Evolutionary conservation across 202 grass and related monocot species (phyloP).

Genomic region (Panicum virgatum): DNA sequence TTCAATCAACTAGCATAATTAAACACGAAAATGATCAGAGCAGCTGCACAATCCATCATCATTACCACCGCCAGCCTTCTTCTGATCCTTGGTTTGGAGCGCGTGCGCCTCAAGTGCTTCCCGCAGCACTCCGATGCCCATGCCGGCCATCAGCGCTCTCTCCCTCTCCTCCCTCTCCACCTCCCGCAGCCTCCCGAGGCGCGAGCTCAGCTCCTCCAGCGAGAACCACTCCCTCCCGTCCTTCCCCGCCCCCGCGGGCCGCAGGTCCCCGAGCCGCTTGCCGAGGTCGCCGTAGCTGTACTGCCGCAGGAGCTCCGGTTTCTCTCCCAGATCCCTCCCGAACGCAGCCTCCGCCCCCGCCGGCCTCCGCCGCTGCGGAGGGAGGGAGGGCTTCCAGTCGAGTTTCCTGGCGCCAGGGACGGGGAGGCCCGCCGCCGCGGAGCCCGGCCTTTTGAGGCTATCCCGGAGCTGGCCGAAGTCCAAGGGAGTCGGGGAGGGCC

Average conservation of each 20-base stretch:
- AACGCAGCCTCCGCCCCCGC: not conserved
- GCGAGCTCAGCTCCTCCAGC: not conserved
- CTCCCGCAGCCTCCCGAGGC: not conserved
- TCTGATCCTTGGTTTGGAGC: constrained; percentile 15
- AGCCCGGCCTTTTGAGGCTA: constrained; percentile 32
- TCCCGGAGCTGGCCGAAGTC: constrained; percentile 39
- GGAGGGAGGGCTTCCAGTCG: not conserved
- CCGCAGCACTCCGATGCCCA: not conserved
- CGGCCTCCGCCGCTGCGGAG: not conserved
- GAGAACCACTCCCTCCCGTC: constrained; percentile 1
- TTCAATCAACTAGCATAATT: not conserved
- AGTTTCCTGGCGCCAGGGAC: no score
- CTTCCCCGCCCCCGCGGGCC: not conserved
- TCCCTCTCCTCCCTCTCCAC: not conserved
- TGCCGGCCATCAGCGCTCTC: not conserved
- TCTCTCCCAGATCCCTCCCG: constrained; percentile 11
- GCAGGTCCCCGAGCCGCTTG: not conserved
- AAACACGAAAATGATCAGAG: not conserved
- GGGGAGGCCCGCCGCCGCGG: no score
- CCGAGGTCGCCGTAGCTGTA: not conserved
- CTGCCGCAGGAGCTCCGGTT: constrained; percentile 29
- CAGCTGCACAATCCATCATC: not conserved
- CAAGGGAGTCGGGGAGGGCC: not conserved
- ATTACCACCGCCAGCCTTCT: not conserved
- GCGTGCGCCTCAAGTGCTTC: not conserved